phyloP scores from a whole-genome alignment of 169 alveolate species.

The Eimeria praecox region DNA sequence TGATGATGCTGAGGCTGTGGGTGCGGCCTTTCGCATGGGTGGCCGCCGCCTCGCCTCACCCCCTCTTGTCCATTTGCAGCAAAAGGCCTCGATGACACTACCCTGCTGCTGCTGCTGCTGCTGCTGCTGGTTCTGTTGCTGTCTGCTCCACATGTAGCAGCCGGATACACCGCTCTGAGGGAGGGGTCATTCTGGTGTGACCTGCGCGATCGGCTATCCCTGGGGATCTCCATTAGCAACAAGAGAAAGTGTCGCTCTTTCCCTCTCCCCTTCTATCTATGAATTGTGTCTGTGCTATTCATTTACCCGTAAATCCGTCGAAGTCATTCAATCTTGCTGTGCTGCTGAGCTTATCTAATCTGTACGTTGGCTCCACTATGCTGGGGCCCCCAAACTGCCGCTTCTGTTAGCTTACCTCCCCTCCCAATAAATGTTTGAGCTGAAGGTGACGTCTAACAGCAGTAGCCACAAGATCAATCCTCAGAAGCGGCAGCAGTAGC shows the following conservation, averaged over 20 bases:
- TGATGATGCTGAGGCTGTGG: slow-evolving; percentile 5
- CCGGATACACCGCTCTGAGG: not conserved
- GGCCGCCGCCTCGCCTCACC: not conserved
- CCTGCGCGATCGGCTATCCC: not conserved
- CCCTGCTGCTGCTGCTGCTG: not conserved
- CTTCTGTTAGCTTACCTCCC: not conserved
- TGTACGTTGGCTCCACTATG: not conserved
- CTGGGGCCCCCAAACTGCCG: not conserved
- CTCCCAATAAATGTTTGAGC: not conserved
- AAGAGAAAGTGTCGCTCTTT: not conserved
- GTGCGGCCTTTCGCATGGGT: not conserved
- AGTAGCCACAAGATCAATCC: not conserved
- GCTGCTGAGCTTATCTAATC: not conserved
- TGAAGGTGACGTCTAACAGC: not conserved
- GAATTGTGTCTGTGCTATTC: not conserved
- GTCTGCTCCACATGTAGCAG: not conserved
- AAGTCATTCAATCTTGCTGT: not conserved
- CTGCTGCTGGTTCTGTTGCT: slow-evolving; percentile 24
- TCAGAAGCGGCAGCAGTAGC: not conserved
- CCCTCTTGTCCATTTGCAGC: not conserved
- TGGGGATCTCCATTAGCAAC: slow-evolving; percentile 27
- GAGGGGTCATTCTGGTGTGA: not conserved
- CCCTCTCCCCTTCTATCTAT: slow-evolving; percentile 28
- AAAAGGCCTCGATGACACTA: not conserved
- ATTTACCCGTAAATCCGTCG: not conserved